These are phyloP conservation scores for Penicillium soppii DNA, from an alignment of 495 filamentous ascomycete genomes.

Conservation along the genomic window DNA sequence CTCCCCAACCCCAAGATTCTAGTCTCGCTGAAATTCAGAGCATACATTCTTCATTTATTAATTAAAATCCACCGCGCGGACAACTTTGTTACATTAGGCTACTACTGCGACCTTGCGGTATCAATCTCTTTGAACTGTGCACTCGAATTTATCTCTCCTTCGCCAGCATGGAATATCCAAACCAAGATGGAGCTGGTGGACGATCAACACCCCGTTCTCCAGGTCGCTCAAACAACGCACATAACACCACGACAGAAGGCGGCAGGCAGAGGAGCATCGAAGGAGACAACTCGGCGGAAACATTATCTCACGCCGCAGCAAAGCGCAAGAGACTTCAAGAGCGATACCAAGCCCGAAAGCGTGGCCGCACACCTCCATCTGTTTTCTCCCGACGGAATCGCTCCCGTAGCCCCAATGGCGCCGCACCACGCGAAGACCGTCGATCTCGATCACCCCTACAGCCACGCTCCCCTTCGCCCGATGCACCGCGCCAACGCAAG, in stretches of 20 bases:
- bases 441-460: conserved; percentile 40
- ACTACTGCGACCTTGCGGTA: neutral
- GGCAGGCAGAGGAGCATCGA: neutral
- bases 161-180: conserved; percentile 1
- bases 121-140: neutral
- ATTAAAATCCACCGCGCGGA: too few species aligned
- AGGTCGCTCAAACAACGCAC: neutral
- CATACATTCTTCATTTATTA: neutral
- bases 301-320: conserved; percentile 24
- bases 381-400: conserved; percentile 45
- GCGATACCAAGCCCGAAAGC: conserved; percentile 42
- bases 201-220: neutral
- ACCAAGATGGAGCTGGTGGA: neutral
- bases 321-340: conserved; percentile 48
- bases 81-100: too few species aligned
- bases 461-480: conserved; percentile 40
- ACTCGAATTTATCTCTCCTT: neutral
- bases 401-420: conserved; percentile 29
- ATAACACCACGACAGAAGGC: neutral
- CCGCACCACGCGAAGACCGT: conserved; percentile 23
- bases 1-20: neutral
- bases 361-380: conserved; percentile 37
- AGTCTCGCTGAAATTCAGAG: neutral
- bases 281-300: conserved; percentile 14
- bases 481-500: conserved; percentile 69